Evolutionary conservation across 2,329 filamentous ascomycete species (phyloP).

Genomic region (Rhinocladiella mackenziei): DNA sequence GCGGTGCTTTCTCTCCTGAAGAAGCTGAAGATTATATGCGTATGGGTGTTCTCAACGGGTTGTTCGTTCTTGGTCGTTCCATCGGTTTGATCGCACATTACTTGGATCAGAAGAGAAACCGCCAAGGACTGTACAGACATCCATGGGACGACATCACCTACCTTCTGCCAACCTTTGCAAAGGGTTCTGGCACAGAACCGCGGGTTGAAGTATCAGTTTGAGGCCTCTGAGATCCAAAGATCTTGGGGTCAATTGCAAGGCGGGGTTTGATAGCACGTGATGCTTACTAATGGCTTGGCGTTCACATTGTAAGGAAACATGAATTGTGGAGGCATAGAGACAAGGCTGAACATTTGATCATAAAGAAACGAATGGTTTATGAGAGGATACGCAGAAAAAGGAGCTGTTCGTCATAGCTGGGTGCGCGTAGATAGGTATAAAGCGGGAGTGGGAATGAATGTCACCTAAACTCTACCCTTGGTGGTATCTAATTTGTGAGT

Average conservation of each 20-base stretch:
- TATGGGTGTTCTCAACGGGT: conserved; percentile 99
- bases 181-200: conserved; percentile 71
- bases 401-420: no score
- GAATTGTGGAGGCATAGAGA: no score
- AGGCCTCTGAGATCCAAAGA: no score
- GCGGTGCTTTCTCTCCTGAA: conserved; percentile 90
- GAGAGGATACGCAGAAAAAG: no score
- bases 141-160: conserved; percentile 99
- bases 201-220: conserved; percentile 77
- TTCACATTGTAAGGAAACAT: no score
- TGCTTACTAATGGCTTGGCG: neutral
- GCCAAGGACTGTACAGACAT: conserved; percentile 55
- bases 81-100: conserved; percentile 99
- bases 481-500: no score
- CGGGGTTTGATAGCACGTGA: neutral
- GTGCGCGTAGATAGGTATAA: no score
- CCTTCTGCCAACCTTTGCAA: conserved; percentile 74
- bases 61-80: conserved; percentile 93
- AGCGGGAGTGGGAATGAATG: no score
- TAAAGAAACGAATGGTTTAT: no score
- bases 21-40: conserved; percentile 98
- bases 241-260: conserved; percentile 6
- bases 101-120: conserved; percentile 90
- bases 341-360: no score
- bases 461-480: no score